These are phyloP conservation scores for Raphanus raphanistrum DNA, from an alignment of 345 rosid genomes.

Conservation along the genomic window DNA sequence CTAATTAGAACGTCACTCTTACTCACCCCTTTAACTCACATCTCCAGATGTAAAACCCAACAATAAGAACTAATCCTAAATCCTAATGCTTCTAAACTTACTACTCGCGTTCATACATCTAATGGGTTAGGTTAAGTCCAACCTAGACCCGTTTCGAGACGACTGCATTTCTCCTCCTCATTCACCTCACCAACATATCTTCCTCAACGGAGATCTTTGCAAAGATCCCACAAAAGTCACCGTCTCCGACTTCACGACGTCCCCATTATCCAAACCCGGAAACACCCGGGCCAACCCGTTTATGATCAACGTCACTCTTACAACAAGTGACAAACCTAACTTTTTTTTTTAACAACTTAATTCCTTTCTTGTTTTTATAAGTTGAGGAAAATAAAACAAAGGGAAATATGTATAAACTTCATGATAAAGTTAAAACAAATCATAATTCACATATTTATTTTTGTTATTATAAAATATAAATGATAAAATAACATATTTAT, in stretches of 20 bases:
- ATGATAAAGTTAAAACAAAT: too few species aligned
- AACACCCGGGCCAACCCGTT: slow-evolving; percentile 44
- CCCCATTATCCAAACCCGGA: slow-evolving; percentile 56
- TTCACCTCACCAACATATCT: slow-evolving; percentile 22
- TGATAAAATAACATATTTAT: too few species aligned
- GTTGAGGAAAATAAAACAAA: too few species aligned
- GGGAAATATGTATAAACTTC: too few species aligned
- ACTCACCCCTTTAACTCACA: not conserved
- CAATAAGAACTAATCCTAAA: not conserved
- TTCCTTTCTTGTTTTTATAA: too few species aligned
- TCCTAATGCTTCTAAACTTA: slow-evolving; percentile 8
- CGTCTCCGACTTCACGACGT: slow-evolving; percentile 54
- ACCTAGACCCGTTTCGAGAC: slow-evolving; percentile 75
- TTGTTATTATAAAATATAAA: too few species aligned
- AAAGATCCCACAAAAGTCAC: slow-evolving; percentile 47
- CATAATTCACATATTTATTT: too few species aligned
- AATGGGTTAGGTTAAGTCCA: slow-evolving; percentile 44
- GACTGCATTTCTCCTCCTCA: slow-evolving; percentile 60
- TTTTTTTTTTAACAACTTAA: too few species aligned
- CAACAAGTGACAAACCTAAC: too few species aligned
- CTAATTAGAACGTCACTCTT: too few species aligned
- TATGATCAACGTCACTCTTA: slow-evolving; percentile 60
- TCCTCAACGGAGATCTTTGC: slow-evolving; percentile 59
- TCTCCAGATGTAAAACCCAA: not conserved
- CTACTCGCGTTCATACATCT: slow-evolving; percentile 37